These are phyloP conservation scores for Nothopassalora personata DNA, from an alignment of 2,329 filamentous ascomycete species.

Conservation along the genomic window DNA sequence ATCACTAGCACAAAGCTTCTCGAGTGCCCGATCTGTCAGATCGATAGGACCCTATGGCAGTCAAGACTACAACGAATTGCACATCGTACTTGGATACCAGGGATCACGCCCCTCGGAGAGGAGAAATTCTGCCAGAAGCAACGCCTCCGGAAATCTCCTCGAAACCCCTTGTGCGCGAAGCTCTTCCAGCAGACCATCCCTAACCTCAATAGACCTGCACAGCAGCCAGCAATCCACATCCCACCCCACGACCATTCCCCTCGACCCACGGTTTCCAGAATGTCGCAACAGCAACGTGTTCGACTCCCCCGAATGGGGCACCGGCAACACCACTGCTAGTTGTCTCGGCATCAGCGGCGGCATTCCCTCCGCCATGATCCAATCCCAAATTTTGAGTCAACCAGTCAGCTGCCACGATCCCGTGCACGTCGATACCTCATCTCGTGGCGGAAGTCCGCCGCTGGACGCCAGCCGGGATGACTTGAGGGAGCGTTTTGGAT, in stretches of 20 bases:
- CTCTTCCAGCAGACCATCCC: too few species aligned
- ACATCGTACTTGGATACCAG: neutral
- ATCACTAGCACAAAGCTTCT: neutral
- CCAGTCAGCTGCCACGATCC: neutral
- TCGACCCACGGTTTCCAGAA: neutral
- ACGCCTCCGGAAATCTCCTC: neutral
- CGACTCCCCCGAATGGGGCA: neutral
- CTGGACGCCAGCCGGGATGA: neutral
- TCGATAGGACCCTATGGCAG: neutral
- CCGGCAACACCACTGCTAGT: neutral
- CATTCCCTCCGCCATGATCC: neutral
- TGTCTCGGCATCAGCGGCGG: neutral
- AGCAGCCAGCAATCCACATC: too few species aligned
- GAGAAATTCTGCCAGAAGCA: too few species aligned
- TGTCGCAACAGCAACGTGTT: neutral
- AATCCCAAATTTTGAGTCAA: neutral
- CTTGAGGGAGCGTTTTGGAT: neutral
- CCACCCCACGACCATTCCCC: too few species aligned
- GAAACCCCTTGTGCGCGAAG: neutral
- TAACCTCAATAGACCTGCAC: too few species aligned
- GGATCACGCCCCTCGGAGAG: too few species aligned
- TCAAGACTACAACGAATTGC: neutral
- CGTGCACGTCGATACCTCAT: neutral
- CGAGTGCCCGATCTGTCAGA: neutral
- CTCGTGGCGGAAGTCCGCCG: neutral